These are phyloP conservation scores for Stevia rebaudiana DNA, from an alignment of 140 eudicot genomes.

Conservation along the genomic window DNA sequence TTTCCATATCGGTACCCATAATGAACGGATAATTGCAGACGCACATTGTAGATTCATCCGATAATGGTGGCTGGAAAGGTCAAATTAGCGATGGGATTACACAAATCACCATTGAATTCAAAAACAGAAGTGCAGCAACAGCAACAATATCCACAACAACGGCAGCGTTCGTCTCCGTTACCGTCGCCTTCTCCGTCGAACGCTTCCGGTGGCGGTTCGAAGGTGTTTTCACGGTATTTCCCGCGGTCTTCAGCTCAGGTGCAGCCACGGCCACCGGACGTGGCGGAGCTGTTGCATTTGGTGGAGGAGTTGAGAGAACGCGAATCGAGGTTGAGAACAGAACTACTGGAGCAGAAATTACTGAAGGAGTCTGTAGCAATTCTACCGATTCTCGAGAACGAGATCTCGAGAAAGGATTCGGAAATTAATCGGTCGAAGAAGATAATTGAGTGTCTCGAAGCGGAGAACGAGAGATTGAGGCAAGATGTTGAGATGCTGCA, in stretches of 20 bases:
- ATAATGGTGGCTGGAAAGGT: slow-evolving; percentile 83
- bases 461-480: slow-evolving; percentile 52
- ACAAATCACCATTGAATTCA: slow-evolving; percentile 43
- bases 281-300: slow-evolving; percentile 57
- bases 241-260: slow-evolving; percentile 92
- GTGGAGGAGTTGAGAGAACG: slow-evolving; percentile 74
- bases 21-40: neutral
- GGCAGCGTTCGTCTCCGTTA: slow-evolving; percentile 21
- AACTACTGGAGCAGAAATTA: slow-evolving; percentile 69
- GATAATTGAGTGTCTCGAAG: slow-evolving; percentile 50
- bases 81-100: slow-evolving; percentile 66
- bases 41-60: neutral
- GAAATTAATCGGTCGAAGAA: slow-evolving; percentile 26
- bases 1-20: slow-evolving; percentile 1
- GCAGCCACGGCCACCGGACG: slow-evolving; percentile 90
- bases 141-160: neutral
- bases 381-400: slow-evolving; percentile 61
- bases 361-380: slow-evolving; percentile 63
- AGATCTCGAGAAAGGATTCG: slow-evolving; percentile 46
- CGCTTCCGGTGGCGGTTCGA: slow-evolving; percentile 21
- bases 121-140: slow-evolving; percentile 3
- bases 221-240: slow-evolving; percentile 62
- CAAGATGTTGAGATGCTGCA: slow-evolving; percentile 60
- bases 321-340: slow-evolving; percentile 61
- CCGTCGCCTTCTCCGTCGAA: neutral